These are phyloP conservation scores for Aegilops bicornis DNA, from an alignment of 176 grass and related monocot genomes.

Conservation along the genomic window DNA sequence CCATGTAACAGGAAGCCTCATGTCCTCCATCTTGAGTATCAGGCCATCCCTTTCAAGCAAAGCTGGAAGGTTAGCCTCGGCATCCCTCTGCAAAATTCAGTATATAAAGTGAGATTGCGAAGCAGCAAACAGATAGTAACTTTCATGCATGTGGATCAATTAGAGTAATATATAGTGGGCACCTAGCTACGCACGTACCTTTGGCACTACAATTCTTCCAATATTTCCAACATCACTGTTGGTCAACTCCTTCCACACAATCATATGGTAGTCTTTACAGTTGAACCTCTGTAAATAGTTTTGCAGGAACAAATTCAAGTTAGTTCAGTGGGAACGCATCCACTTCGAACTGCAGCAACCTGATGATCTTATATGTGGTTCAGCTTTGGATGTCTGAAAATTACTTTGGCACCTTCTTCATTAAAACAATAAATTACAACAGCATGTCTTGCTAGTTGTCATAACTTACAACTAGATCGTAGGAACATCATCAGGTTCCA, in stretches of 20 bases:
- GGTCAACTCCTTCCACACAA: constrained; percentile 80
- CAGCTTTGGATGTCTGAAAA: background rate
- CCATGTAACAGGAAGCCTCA: constrained; percentile 60
- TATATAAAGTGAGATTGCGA: constrained; percentile 6
- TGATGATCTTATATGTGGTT: background rate
- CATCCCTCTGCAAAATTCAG: constrained; percentile 65
- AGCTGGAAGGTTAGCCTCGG: constrained; percentile 71
- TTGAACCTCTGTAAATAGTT: constrained; percentile 40
- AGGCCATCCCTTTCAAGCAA: constrained; percentile 72
- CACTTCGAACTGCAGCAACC: background rate
- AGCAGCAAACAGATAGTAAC: background rate
- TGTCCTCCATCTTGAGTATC: constrained; percentile 69
- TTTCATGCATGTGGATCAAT: background rate
- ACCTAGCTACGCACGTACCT: constrained; percentile 33
- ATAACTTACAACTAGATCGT: background rate
- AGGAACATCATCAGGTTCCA: background rate
- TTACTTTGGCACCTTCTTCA: background rate
- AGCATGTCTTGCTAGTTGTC: background rate
- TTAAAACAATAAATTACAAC: background rate
- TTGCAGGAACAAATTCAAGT: background rate
- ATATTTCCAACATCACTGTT: constrained; percentile 87
- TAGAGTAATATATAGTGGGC: constrained; percentile 9
- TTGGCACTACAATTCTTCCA: constrained; percentile 86
- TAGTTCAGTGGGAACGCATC: background rate
- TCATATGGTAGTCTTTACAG: constrained; percentile 39